Conservation (phyloP, 306 rosid genomes). For the Cyclanthera cordifolia region DNA sequence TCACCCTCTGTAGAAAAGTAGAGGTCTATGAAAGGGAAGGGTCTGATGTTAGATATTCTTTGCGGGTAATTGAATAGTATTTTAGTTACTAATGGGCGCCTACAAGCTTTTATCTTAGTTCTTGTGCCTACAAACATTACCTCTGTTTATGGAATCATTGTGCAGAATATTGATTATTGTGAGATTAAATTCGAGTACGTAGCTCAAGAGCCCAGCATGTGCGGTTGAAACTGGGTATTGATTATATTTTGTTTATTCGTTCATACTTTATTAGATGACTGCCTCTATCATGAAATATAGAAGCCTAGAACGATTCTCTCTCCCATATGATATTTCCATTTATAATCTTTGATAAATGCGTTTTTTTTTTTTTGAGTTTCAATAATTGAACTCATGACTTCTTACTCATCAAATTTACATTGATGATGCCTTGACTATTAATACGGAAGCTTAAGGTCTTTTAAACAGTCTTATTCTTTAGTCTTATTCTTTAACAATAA, state of each 20-base stretch:
- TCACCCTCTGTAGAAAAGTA: constrained; percentile 16
- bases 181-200: not conserved
- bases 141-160: constrained; percentile 1
- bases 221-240: not conserved
- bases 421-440: too few relatives aligned
- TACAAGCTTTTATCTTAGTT: not conserved
- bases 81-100: not conserved
- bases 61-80: constrained; percentile 6
- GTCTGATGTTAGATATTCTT: constrained; percentile 6
- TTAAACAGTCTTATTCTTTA: not conserved
- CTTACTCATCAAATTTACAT: too few relatives aligned
- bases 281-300: not conserved
- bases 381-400: too few relatives aligned
- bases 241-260: not conserved
- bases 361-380: too few relatives aligned
- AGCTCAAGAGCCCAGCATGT: not conserved
- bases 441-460: too few relatives aligned
- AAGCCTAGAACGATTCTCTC: not conserved
- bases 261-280: not conserved
- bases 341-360: not conserved
- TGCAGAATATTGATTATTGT: constrained; percentile 2
- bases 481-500: not conserved
- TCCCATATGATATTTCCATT: not conserved
- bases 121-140: not conserved
- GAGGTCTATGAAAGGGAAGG: constrained; percentile 6